Conservation (phyloP, 2,329 filamentous ascomycete genomes). For the Colletotrichum nymphaeae region DNA sequence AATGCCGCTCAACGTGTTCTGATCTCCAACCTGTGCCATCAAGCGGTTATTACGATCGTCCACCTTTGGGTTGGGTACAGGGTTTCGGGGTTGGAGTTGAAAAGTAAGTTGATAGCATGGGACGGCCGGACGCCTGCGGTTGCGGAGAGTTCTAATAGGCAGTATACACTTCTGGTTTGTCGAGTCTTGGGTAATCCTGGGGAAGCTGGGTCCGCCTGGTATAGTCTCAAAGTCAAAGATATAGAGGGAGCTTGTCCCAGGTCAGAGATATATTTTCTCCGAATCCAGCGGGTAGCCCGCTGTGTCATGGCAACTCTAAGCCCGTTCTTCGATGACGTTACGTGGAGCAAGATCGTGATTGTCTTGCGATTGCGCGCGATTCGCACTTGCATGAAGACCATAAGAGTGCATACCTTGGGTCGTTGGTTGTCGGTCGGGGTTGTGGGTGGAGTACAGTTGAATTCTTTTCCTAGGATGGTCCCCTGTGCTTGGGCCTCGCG, state of each 20-base stretch:
- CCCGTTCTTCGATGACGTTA: conserved; percentile 18
- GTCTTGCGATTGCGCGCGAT: conserved; percentile 14
- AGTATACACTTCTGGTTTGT: background rate
- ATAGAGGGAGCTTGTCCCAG: conserved; percentile 2
- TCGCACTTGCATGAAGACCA: conserved; percentile 11
- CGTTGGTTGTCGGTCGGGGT: background rate
- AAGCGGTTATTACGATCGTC: conserved; percentile 23
- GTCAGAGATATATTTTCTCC: conserved; percentile 29
- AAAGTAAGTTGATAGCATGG: background rate
- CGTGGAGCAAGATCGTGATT: conserved; percentile 7
- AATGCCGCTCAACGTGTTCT: conserved; percentile 18
- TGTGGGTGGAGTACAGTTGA: conserved; percentile 13
- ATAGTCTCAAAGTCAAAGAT: background rate
- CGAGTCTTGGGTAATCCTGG: conserved; percentile 7
- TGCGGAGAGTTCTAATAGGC: background rate
- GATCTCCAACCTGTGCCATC: conserved; percentile 9
- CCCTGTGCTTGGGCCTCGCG: conserved; percentile 18
- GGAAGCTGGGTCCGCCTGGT: conserved; percentile 8
- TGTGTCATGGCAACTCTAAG: conserved; percentile 16
- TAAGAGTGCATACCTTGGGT: background rate
- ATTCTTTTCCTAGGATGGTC: conserved; percentile 20
- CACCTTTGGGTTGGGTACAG: background rate
- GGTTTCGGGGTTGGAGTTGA: background rate
- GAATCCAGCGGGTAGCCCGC: conserved; percentile 4
- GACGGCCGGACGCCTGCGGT: background rate